These are phyloP conservation scores for Fistulifera solaris DNA, from an alignment of 108 stramenopile species.

Conservation along the genomic window DNA sequence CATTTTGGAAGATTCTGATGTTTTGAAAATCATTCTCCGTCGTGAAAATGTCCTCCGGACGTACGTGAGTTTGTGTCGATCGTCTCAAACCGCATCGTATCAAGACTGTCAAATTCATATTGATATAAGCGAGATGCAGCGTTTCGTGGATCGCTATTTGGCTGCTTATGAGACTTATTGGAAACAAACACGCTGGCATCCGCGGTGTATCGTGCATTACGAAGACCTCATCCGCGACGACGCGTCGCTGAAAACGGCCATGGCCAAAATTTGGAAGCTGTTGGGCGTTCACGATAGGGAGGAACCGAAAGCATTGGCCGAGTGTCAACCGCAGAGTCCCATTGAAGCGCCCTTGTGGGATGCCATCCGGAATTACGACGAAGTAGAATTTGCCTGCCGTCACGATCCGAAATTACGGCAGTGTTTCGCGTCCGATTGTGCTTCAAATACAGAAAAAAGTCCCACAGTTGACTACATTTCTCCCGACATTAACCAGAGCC, in stretches of 20 bases:
- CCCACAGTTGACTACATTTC: not conserved
- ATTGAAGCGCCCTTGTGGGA: not conserved
- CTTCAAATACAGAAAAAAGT: not conserved
- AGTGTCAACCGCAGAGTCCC: not conserved
- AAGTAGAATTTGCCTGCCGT: conserved; percentile 5
- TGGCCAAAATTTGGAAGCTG: not conserved
- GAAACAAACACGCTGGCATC: not conserved
- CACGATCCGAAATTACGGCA: not conserved
- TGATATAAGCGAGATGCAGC: not conserved
- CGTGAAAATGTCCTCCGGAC: conserved; percentile 24
- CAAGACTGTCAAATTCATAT: not conserved
- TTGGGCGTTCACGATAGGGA: not conserved
- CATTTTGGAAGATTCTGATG: conserved; percentile 25
- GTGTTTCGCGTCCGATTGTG: not conserved
- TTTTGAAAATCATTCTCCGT: conserved; percentile 27
- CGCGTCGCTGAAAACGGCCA: not conserved
- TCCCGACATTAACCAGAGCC: not conserved
- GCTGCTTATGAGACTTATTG: not conserved
- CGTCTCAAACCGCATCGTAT: conserved; percentile 21
- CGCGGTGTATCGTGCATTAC: not conserved
- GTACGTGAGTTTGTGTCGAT: conserved; percentile 21
- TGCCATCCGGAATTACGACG: not conserved
- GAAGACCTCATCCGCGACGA: not conserved
- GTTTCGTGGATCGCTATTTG: not conserved
- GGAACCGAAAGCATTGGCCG: not conserved